Evolutionary conservation across 768 basidiomycete species (phyloP), one percentile per base, ranked within the genome.

Genomic region (Clathrus columnatus): DNA sequence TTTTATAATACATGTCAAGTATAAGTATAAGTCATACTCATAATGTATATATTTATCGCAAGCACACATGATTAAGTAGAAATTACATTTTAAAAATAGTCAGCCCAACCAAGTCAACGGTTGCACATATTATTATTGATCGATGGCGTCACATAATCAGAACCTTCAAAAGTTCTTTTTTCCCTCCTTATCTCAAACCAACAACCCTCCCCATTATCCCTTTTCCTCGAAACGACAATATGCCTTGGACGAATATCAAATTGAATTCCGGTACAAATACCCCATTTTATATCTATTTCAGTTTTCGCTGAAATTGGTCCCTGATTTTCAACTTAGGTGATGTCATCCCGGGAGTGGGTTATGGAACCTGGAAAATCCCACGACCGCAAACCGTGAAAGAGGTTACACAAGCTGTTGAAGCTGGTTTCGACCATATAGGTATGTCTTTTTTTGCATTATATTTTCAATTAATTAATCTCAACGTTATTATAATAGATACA

Each of bases 391-490:
- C 78, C 5, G 73, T 73, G 20, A 73, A 76, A 62, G 74, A 77
- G 60, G 80, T 86, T 24, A 80, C 79, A 60, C 80, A 83, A 61
- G 84, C 83, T 2, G 67, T 85, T 46, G 74, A 74, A 0, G 73
- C 77, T 5, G 83, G 83, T 2, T 84, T 84, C 70, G 68, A 69
- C 48, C 84, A 85, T 62, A 65, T 86, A 48, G 83, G 84, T 81
- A 20, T 50, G 7, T 24, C 2, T 50, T 50, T 21, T 6, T 50
- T n/a, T 11, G 17, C 20, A 50, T n/a, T n/a, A 50, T 26, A 7
- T 29, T 18, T 18, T 50, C 4, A 18, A 20, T 7, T 16, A 5
- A 8, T 7, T 49, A 10, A 5, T 32, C 24, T 18, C 17, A 20
- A 32, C 27, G 24, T 50, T 7, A 28, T 18, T 43, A 29, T 29